These are phyloP conservation scores for Botrytis aclada DNA, from an alignment of 2,329 filamentous ascomycete species.

Conservation along the genomic window DNA sequence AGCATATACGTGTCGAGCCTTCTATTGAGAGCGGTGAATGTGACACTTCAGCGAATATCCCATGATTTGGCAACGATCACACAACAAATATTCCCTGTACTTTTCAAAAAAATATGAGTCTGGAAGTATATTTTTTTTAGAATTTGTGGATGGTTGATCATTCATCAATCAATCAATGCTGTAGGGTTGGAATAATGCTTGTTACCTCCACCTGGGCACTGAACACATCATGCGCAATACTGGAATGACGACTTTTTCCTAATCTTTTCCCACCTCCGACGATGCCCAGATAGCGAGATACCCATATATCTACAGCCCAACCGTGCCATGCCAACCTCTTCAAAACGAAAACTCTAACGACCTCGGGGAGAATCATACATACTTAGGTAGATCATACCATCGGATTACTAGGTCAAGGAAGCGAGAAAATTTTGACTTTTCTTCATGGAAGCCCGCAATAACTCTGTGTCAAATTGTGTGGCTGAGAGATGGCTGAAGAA, in stretches of 20 bases:
- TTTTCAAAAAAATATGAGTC: slow-evolving; percentile 1
- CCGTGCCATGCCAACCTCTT: slow-evolving; percentile 5
- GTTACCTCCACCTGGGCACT: slow-evolving; percentile 15
- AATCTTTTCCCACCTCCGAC: background rate
- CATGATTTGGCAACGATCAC: slow-evolving; percentile 22
- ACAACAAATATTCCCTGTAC: slow-evolving; percentile 13
- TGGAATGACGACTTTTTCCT: slow-evolving; percentile 16
- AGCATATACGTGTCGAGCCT: slow-evolving; percentile 19
- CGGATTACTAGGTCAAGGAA: background rate
- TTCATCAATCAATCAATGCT: slow-evolving; percentile 19
- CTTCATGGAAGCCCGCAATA: slow-evolving; percentile 1
- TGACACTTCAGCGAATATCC: slow-evolving; percentile 20
- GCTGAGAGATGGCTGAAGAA: background rate
- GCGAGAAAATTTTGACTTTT: slow-evolving; percentile 4
- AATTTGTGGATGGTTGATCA: slow-evolving; percentile 15
- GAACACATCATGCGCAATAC: slow-evolving; percentile 20
- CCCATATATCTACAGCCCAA: slow-evolving; percentile 15
- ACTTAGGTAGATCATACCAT: background rate
- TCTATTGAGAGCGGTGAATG: slow-evolving; percentile 17
- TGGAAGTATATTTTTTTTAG: background rate
- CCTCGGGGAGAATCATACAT: background rate
- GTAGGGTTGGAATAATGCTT: slow-evolving; percentile 15
- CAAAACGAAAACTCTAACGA: background rate
- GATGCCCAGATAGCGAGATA: slow-evolving; percentile 7
- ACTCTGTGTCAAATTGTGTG: background rate